phyloP scores from a whole-genome alignment of 495 filamentous ascomycete genomes.

The Penicillium coffeae region DNA sequence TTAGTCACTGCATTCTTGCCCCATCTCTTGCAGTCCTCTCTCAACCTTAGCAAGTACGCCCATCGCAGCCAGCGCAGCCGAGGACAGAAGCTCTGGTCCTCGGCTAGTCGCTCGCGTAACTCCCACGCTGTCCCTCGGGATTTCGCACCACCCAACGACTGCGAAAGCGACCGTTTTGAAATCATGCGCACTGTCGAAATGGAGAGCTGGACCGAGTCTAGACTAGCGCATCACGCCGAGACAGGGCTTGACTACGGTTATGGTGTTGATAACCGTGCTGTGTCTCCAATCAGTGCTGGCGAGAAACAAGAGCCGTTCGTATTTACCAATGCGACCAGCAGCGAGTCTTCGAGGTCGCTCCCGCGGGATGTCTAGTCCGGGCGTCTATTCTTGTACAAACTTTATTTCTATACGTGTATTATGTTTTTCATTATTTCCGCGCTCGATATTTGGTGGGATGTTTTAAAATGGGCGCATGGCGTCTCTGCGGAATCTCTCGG shows the following conservation, averaged over 20 bases:
- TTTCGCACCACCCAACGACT: slow-evolving; percentile 2
- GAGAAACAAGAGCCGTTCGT: slow-evolving; percentile 13
- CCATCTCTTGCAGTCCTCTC: slow-evolving; percentile 27
- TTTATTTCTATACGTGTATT: no score
- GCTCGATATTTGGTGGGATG: background rate
- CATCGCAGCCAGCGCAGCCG: slow-evolving; percentile 18
- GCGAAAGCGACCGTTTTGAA: slow-evolving; percentile 20
- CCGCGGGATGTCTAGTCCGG: background rate
- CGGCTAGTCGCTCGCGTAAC: slow-evolving; percentile 19
- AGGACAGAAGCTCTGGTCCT: slow-evolving; percentile 24
- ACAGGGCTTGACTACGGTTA: slow-evolving; percentile 8
- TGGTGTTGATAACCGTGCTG: slow-evolving; percentile 13
- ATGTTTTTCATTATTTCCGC: no score
- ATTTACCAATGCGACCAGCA: slow-evolving; percentile 2
- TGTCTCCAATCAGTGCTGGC: slow-evolving; percentile 17
- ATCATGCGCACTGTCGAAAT: slow-evolving; percentile 35
- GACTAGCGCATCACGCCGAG: slow-evolving; percentile 10
- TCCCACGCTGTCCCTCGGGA: slow-evolving; percentile 4
- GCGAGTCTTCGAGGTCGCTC: background rate
- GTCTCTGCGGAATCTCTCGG: background rate
- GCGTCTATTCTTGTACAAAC: no score
- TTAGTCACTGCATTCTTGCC: slow-evolving; percentile 46
- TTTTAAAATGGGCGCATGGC: background rate
- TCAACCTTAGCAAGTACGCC: slow-evolving; percentile 15
- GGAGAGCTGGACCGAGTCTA: slow-evolving; percentile 29